A percentile compares a stretch with the other conserved stretches of the same genome.
Conservation (phyloP, 805 yeast genomes). For the Starmerella bacillaris region DNA sequence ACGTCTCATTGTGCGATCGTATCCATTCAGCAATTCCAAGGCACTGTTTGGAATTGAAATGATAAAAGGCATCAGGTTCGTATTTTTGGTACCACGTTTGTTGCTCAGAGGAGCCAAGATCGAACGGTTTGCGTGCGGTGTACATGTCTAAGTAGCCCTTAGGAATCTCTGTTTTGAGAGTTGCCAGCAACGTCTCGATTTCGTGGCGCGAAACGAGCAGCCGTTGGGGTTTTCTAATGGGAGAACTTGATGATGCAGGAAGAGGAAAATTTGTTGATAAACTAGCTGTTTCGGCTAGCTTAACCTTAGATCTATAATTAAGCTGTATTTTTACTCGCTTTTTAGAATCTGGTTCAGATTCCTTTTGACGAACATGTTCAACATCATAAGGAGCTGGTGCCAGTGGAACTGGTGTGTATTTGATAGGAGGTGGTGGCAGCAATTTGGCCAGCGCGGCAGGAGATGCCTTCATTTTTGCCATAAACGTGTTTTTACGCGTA, state of each 20-base stretch:
- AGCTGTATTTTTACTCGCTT: too few relatives aligned
- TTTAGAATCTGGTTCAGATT: too few relatives aligned
- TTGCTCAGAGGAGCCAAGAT: constrained; percentile 17
- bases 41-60: constrained; percentile 1
- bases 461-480: not conserved
- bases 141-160: not conserved
- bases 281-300: too few relatives aligned
- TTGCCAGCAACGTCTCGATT: not conserved
- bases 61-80: constrained; percentile 1
- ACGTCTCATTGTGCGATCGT: constrained; percentile 20
- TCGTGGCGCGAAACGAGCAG: not conserved
- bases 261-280: too few relatives aligned
- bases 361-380: too few relatives aligned
- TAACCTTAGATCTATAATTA: too few relatives aligned
- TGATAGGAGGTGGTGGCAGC: too few relatives aligned
- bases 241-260: not conserved
- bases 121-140: constrained; percentile 14
- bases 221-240: not conserved
- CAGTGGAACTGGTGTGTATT: too few relatives aligned
- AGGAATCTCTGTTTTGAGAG: not conserved
- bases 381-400: too few relatives aligned
- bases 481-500: not conserved
- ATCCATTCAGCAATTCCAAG: constrained; percentile 3
- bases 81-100: constrained; percentile 19
- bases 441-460: too few relatives aligned